Base-by-base conservation (phyloP, 768 basidiomycete species). In the Phaeotremella skinneri region DNA sequence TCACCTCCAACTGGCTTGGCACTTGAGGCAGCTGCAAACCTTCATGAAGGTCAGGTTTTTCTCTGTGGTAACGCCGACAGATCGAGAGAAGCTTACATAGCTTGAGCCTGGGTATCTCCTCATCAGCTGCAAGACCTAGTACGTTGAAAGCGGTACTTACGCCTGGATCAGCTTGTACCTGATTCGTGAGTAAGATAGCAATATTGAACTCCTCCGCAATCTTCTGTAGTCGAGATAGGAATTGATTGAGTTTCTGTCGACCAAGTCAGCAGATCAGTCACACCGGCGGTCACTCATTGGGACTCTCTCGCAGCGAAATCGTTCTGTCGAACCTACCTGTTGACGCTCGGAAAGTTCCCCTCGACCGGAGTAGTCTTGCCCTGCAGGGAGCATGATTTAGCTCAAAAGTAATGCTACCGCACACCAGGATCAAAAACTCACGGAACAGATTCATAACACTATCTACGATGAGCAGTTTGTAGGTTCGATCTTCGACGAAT, bases 381-480 rank as follows among this genome's bases (percentile, higher is more conserved):
- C 91, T 89, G 20, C n/a, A n/a, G n/a, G n/a, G n/a, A n/a, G n/a
- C n/a, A n/a, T n/a, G n/a, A n/a, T n/a, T 2, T 11, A 32, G 29
- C 14, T 29, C 43, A 20, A 43, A 50, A 34, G 0, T 11, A n/a
- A 25, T 55, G n/a, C 3, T 17, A 20, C 32, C 26, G 5, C 23
- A n/a, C 14, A 30, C 20, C n/a, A 17, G 45, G 45, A 31, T 29
- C 1, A 4, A 39, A 1, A 27, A 59, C 74, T 61, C 48, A 72
- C 91, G 85, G 76, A 98, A 98, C 4, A 94, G 82, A 27, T 93
- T 94, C 90, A 98, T 94, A 61, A 97, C 93, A 67, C 90, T 92
- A 74, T 97, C 94, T 32, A 97, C 84, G 58, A 97, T 91, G 87
- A 94, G 69, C 4, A 77, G 64, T 58, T 74, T 74, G 71, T 70